Evolutionary conservation across 169 alveolate species (phyloP).

Genomic region (Eimeria sp.): DNA sequence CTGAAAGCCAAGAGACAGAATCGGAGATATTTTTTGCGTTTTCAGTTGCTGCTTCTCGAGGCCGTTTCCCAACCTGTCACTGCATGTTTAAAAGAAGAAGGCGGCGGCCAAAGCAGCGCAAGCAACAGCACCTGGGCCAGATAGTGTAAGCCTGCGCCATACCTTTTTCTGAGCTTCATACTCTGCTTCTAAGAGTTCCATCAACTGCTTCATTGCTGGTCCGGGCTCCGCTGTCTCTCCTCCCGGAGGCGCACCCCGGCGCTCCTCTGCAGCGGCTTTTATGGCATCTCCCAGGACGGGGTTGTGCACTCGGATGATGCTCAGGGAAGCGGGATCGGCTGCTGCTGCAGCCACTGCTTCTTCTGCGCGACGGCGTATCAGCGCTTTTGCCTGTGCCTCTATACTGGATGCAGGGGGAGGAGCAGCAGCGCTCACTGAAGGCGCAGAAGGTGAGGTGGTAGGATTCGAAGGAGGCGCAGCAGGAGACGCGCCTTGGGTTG

Average conservation of each 20-base stretch:
- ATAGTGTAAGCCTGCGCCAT: background rate
- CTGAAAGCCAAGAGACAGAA: background rate
- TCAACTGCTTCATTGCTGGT: constrained; percentile 16
- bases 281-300: constrained; percentile 55
- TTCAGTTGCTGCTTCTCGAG: background rate
- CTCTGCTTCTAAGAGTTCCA: constrained; percentile 2
- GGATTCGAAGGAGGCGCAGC: background rate
- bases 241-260: background rate
- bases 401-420: background rate
- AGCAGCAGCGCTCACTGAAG: background rate
- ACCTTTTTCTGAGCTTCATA: constrained; percentile 1
- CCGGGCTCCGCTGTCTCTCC: background rate
- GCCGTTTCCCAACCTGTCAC: background rate
- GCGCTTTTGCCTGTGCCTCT: background rate
- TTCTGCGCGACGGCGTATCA: constrained; percentile 55
- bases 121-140: background rate
- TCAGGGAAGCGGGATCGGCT: constrained; percentile 31
- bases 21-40: background rate
- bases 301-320: constrained; percentile 25
- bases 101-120: background rate
- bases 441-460: background rate
- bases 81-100: background rate
- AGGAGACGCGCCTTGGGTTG: constrained; percentile 1
- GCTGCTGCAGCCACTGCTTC: constrained; percentile 45
- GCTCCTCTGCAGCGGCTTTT: constrained; percentile 22